phyloP scores from a whole-genome alignment of 2,329 filamentous ascomycete genomes.

The Fusarium sp. region DNA sequence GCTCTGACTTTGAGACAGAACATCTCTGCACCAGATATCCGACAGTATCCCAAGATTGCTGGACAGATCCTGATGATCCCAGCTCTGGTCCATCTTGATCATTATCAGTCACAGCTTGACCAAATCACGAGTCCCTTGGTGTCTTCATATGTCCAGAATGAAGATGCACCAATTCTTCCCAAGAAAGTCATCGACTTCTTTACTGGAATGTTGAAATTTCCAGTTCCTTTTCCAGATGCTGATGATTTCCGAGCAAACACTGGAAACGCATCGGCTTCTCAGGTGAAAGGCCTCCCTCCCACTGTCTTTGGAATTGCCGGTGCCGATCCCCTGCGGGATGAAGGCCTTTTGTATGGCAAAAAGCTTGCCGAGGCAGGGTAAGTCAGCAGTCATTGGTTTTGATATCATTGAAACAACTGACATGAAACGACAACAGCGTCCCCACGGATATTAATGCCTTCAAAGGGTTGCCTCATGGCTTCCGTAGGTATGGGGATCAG shows the following conservation, averaged over 20 bases:
- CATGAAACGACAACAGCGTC: constrained; percentile 49
- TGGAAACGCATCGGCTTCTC: constrained; percentile 36
- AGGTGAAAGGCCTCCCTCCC: constrained; percentile 58
- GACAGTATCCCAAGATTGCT: constrained; percentile 49
- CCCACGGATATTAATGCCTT: constrained; percentile 62
- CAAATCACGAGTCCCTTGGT: constrained; percentile 51
- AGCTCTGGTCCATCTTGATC: constrained; percentile 47
- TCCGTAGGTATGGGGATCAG: constrained; percentile 54
- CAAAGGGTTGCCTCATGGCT: constrained; percentile 65
- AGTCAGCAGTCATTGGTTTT: constrained; percentile 18
- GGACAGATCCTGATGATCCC: constrained; percentile 66
- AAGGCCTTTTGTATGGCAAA: constrained; percentile 60
- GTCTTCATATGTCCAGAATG: constrained; percentile 58
- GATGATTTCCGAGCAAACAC: constrained; percentile 55
- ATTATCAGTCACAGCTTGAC: constrained; percentile 44
- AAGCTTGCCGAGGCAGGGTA: constrained; percentile 58
- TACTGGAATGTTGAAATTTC: constrained; percentile 45
- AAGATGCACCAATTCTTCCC: constrained; percentile 62
- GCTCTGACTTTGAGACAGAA: constrained; percentile 54
- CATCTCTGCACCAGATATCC: constrained; percentile 29
- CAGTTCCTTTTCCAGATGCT: constrained; percentile 23
- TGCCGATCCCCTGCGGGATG: constrained; percentile 61
- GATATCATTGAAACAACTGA: accelerated
- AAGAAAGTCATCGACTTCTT: constrained; percentile 43
- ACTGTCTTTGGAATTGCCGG: constrained; percentile 60